phyloP scores from a whole-genome alignment of 768 basidiomycete genomes.

The Roridomyces roridus region DNA sequence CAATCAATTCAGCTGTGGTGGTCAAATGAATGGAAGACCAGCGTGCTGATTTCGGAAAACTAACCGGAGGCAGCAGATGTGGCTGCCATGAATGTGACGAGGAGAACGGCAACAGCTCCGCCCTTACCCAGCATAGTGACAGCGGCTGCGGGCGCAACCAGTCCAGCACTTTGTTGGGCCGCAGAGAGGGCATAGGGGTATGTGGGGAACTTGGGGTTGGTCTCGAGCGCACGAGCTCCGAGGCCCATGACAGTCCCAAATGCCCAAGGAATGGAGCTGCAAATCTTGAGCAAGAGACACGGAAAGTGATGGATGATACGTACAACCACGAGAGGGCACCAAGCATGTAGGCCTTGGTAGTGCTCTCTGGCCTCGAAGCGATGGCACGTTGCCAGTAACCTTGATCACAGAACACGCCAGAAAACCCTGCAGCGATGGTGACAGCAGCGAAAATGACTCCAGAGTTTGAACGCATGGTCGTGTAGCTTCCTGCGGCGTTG shows the following conservation, averaged over 20 bases:
- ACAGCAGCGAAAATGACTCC: slow-evolving; percentile 29
- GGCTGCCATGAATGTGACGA: slow-evolving; percentile 40
- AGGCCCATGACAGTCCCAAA: slow-evolving; percentile 40
- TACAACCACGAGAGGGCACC: slow-evolving; percentile 48
- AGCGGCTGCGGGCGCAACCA: slow-evolving; percentile 37
- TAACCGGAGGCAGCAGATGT: slow-evolving; percentile 31
- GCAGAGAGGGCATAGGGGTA: slow-evolving; percentile 27
- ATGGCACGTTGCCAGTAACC: slow-evolving; percentile 49
- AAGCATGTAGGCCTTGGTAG: slow-evolving; percentile 47
- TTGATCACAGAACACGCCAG: slow-evolving; percentile 36
- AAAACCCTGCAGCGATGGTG: slow-evolving; percentile 33
- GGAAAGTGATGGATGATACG: slow-evolving; percentile 17
- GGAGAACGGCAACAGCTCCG: slow-evolving; percentile 35
- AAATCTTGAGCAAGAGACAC: neutral
- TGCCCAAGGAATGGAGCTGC: slow-evolving; percentile 31
- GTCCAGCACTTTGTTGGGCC: slow-evolving; percentile 27
- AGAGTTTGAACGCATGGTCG: slow-evolving; percentile 26
- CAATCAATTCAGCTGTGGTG: slow-evolving; percentile 35
- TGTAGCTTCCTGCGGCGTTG: slow-evolving; percentile 21
- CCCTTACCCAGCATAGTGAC: slow-evolving; percentile 35
- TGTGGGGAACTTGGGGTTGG: slow-evolving; percentile 43
- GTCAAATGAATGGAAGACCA: too few species aligned
- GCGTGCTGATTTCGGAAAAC: too few species aligned
- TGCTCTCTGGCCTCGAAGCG: slow-evolving; percentile 39
- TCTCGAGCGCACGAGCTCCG: slow-evolving; percentile 27